These are phyloP conservation scores for Paecilomyces dactylethromorphus DNA, from an alignment of 2,329 filamentous ascomycete genomes.

Conservation along the genomic window DNA sequence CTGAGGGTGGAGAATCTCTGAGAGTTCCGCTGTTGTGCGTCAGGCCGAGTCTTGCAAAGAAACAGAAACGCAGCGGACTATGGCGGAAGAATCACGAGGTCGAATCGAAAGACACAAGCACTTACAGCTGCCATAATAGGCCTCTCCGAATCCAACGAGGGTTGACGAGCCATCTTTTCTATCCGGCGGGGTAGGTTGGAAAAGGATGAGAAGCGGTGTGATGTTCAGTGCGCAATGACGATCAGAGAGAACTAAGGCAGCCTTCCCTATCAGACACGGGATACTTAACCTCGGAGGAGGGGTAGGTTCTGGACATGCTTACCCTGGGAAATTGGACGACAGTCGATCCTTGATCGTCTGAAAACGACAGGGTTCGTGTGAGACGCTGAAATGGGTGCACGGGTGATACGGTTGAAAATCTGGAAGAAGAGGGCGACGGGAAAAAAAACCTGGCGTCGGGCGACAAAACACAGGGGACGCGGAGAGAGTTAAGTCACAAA, in stretches of 20 bases:
- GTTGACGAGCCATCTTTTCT: slow-evolving; percentile 28
- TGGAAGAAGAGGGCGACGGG: neutral
- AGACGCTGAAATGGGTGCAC: neutral
- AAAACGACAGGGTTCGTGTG: neutral
- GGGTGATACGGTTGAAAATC: neutral
- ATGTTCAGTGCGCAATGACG: neutral
- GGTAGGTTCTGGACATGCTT: neutral
- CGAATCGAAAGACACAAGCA: slow-evolving; percentile 5
- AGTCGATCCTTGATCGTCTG: neutral
- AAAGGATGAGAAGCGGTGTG: neutral
- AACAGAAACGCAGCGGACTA: neutral
- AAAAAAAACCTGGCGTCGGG: neutral
- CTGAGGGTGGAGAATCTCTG: slow-evolving; percentile 50
- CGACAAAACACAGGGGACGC: neutral
- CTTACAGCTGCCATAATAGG: slow-evolving; percentile 51
- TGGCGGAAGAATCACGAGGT: neutral
- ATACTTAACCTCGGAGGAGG: neutral
- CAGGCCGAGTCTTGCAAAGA: neutral
- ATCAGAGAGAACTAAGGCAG: neutral
- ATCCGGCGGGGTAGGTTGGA: neutral
- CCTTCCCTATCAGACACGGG: neutral
- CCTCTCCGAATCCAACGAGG: slow-evolving; percentile 48
- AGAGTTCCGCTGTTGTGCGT: slow-evolving; percentile 34
- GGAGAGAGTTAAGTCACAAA: slow-evolving; percentile 1
- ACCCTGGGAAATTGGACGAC: neutral